These are phyloP conservation scores for Austroboletus eburneus DNA, from an alignment of 768 basidiomycete genomes.

Conservation along the genomic window DNA sequence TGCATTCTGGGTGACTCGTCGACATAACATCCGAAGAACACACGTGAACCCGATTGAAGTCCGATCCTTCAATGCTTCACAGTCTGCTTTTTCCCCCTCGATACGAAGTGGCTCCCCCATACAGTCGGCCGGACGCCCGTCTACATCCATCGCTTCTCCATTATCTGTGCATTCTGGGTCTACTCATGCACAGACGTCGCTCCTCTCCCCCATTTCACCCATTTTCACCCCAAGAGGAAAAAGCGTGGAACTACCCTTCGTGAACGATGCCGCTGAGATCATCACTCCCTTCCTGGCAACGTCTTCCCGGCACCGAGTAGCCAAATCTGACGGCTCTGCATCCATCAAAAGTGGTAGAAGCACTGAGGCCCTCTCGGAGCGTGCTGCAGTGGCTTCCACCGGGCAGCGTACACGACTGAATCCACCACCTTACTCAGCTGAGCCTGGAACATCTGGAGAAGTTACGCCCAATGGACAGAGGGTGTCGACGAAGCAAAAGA, in stretches of 20 bases:
- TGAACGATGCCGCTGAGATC: slow-evolving; percentile 20
- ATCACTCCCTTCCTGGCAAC: slow-evolving; percentile 21
- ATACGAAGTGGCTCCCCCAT: not conserved
- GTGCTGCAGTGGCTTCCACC: not conserved
- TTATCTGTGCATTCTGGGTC: too few relatives aligned
- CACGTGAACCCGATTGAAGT: not conserved
- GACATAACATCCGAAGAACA: slow-evolving; percentile 6
- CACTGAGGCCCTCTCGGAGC: slow-evolving; percentile 5
- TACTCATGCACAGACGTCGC: not conserved
- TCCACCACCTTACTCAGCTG: slow-evolving; percentile 25
- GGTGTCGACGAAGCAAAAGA: not conserved
- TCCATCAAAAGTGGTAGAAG: not conserved
- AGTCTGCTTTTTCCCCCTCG: not conserved
- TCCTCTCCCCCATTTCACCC: not conserved
- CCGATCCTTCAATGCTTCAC: not conserved
- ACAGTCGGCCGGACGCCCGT: too few relatives aligned
- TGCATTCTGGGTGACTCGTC: slow-evolving; percentile 8
- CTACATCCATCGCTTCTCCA: not conserved
- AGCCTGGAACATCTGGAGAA: not conserved
- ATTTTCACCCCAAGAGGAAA: not conserved
- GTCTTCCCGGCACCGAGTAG: slow-evolving; percentile 2
- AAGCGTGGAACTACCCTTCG: not conserved
- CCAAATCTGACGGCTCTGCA: not conserved
- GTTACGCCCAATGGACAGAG: not conserved
- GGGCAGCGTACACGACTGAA: slow-evolving; percentile 20